A percentile compares a stretch with the other conserved stretches of the same genome.
phyloP scores from a whole-genome alignment of 441 rosid genomes.

The Adansonia gregorii region DNA sequence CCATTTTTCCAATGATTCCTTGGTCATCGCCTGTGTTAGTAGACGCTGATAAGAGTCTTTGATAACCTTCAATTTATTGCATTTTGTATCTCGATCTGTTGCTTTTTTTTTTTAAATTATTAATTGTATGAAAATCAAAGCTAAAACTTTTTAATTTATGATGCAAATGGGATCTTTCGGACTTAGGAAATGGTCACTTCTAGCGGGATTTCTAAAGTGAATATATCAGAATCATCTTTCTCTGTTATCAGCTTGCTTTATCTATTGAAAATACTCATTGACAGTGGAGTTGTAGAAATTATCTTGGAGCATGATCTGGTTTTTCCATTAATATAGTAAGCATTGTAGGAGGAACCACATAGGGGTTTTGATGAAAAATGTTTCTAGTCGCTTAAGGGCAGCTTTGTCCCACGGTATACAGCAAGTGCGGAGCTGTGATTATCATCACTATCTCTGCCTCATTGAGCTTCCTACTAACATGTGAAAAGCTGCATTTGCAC shows the following conservation, averaged over 20 bases:
- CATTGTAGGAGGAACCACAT: slow-evolving; percentile 32
- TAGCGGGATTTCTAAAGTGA: not conserved
- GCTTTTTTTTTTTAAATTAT: not conserved
- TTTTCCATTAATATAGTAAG: not conserved
- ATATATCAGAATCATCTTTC: not conserved
- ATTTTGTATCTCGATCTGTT: not conserved
- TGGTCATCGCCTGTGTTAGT: not conserved
- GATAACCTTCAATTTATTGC: not conserved
- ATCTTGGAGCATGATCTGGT: not conserved
- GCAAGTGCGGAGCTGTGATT: slow-evolving; percentile 86
- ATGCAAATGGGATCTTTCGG: not conserved
- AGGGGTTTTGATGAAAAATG: slow-evolving; percentile 54
- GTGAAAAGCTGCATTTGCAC: slow-evolving; percentile 84
- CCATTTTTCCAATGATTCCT: not conserved
- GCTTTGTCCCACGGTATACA: slow-evolving; percentile 84
- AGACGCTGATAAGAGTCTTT: not conserved
- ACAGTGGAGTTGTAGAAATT: not conserved
- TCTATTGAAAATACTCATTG: not conserved
- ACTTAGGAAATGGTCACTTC: not conserved
- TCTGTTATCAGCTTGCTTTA: not conserved
- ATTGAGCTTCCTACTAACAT: slow-evolving; percentile 73
- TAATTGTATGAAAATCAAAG: not conserved
- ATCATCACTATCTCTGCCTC: slow-evolving; percentile 94
- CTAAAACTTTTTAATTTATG: not conserved
- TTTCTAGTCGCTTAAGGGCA: slow-evolving; percentile 54